Evolutionary conservation across 352 stramenopile genomes (phyloP), one percentile per base, ranked within the genome.

Genomic region (Phytophthora europaea): DNA sequence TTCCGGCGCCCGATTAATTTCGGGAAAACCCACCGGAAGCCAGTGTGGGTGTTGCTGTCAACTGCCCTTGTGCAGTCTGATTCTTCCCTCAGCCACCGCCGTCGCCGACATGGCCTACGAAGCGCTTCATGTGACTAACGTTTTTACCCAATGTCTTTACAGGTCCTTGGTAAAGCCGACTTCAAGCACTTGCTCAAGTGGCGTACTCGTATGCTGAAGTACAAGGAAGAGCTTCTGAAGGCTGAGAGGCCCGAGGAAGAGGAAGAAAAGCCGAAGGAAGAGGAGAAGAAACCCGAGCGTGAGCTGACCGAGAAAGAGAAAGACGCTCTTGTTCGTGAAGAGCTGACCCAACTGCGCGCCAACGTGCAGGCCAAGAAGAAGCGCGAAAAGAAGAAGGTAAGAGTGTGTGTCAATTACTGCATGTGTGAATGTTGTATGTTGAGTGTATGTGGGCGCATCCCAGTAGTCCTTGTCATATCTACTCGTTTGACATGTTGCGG

Each of bases 101-200:
- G 18, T 12, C 18, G 48, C n/a, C n/a, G 13, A 5, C 13, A 38
- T 38, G 8, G 7, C 13, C 33, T 1, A 38, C 10, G 6, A 38
- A 10, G 8, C 10, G 2, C 4, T n/a, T 6, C 38, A 45, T n/a
- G 9, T 45, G 13, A 18, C 38, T 45, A 45, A 45, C 38, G 16
- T 13, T 45, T n/a, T 4, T 31, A 47, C 3, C 3, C 4, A 12
- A 54, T 13, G 9, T 70, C 0, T 72, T 26, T 56, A 28, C 76
- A 97, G 90, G 90, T 99, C 9, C 87, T 99, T 15, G 98, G 98
- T 55, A 99, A 99, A 60, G 77, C 82, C 7, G 98, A 99, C 68
- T 99, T 99, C 65, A 99, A 99, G 79, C 82, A 82, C 26, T 72
- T 99, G 22, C 79, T 99, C 12, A 98, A 97, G 60, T 99, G 98